A percentile compares a stretch with the other conserved stretches of the same genome.
These are phyloP conservation scores for Arabidopsis lyrata DNA, from an alignment of 441 rosid genomes.

Conservation along the genomic window DNA sequence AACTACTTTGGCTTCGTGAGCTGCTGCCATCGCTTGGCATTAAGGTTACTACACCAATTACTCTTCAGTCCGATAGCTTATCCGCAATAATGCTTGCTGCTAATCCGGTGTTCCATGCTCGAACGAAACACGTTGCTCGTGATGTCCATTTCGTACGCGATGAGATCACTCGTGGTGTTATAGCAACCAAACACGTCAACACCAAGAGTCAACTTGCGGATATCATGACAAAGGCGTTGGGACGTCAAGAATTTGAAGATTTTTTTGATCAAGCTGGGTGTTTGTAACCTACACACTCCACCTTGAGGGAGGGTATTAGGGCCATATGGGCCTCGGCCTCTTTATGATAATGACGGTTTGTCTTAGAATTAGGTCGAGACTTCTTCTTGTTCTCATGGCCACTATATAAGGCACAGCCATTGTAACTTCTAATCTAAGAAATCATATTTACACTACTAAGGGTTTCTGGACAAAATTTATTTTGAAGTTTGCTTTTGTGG, in stretches of 20 bases:
- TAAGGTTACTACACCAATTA: fast-evolving
- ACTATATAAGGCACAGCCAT: too few relatives aligned
- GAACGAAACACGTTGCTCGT: neutral
- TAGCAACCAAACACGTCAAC: fast-evolving
- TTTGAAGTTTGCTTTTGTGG: too few relatives aligned
- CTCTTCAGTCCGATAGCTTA: neutral
- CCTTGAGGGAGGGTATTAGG: neutral
- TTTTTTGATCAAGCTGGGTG: neutral
- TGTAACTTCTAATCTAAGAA: too few relatives aligned
- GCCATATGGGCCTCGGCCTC: too few relatives aligned
- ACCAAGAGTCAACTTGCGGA: neutral
- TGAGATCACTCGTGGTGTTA: neutral
- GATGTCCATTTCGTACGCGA: neutral
- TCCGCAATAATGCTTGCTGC: neutral
- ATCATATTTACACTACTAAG: too few relatives aligned
- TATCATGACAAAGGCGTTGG: neutral
- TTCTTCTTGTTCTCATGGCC: too few relatives aligned
- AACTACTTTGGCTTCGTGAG: neutral
- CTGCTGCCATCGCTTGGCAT: neutral
- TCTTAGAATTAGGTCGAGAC: too few relatives aligned
- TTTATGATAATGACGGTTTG: too few relatives aligned
- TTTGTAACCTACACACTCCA: slow-evolving; percentile 2
- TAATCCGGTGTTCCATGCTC: neutral
- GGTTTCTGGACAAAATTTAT: too few relatives aligned
- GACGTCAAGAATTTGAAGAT: neutral